These are phyloP conservation scores for Venturia carpophila DNA, from an alignment of 2,329 filamentous ascomycete genomes.

Conservation along the genomic window DNA sequence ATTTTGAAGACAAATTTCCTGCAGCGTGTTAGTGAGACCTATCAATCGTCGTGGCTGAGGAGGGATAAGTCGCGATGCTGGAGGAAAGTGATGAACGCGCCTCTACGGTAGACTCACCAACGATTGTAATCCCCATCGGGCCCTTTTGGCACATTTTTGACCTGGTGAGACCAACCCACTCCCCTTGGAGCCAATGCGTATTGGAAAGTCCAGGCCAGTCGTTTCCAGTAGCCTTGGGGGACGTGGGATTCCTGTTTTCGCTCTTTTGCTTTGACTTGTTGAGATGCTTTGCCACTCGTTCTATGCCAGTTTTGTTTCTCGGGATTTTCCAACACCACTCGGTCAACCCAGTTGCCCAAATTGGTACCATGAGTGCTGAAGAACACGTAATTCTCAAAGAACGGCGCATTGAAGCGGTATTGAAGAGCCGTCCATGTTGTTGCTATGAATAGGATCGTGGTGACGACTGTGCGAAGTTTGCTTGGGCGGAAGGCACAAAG, in stretches of 20 bases:
- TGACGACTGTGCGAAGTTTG: background rate
- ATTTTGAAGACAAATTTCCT: background rate
- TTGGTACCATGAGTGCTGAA: background rate
- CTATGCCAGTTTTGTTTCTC: conserved; percentile 3
- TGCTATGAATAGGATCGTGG: background rate
- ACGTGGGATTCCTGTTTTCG: background rate
- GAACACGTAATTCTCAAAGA: background rate
- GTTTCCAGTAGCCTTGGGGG: background rate
- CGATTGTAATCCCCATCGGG: background rate
- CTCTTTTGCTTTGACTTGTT: background rate
- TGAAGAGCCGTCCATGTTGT: background rate
- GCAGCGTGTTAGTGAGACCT: background rate
- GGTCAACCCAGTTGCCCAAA: background rate
- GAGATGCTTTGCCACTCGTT: background rate
- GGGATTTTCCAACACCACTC: background rate
- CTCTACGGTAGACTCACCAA: background rate
- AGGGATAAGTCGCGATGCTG: background rate
- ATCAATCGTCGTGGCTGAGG: background rate
- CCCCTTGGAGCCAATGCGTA: background rate
- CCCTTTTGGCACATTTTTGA: background rate
- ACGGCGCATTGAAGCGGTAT: conserved; percentile 4
- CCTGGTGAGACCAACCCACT: background rate
- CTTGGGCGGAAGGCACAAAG: background rate
- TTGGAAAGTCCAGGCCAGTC: background rate
- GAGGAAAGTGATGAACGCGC: background rate